phyloP scores from a whole-genome alignment of 768 basidiomycete genomes.

The Sporobolomyces pararoseus region DNA sequence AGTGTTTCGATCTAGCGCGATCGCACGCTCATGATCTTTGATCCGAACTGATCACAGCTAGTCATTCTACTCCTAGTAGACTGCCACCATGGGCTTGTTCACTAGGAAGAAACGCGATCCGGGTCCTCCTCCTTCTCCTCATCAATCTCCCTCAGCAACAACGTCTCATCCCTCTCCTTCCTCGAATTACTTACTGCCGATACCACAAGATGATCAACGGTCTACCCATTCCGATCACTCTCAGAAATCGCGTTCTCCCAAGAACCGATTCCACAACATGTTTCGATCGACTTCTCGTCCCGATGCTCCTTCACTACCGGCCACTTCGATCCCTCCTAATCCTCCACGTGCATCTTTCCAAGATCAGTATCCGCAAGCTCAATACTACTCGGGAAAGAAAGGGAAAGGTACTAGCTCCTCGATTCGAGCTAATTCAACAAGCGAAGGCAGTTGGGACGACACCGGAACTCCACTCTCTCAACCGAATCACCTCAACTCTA shows the following conservation, averaged over 20 bases:
- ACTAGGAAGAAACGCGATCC: conserved; percentile 29
- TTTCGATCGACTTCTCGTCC: neutral
- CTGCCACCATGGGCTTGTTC: conserved; percentile 27
- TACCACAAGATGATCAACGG: neutral
- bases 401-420: too few relatives aligned
- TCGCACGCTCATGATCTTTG: too few relatives aligned
- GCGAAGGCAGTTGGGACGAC: conserved; percentile 24
- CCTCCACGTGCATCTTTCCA: neutral
- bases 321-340: neutral
- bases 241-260: neutral
- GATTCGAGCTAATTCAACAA: neutral
- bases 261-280: conserved; percentile 3
- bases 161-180: neutral
- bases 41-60: too few relatives aligned
- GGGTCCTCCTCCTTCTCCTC: neutral
- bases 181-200: neutral
- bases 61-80: neutral
- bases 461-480: conserved; percentile 5
- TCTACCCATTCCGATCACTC: neutral
- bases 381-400: neutral
- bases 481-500: neutral
- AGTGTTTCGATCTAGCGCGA: too few relatives aligned
- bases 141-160: neutral
- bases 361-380: neutral
- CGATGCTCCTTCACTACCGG: neutral